Evolutionary conservation across 805 yeast species (phyloP).

Genomic region (Candida ponderosae): DNA sequence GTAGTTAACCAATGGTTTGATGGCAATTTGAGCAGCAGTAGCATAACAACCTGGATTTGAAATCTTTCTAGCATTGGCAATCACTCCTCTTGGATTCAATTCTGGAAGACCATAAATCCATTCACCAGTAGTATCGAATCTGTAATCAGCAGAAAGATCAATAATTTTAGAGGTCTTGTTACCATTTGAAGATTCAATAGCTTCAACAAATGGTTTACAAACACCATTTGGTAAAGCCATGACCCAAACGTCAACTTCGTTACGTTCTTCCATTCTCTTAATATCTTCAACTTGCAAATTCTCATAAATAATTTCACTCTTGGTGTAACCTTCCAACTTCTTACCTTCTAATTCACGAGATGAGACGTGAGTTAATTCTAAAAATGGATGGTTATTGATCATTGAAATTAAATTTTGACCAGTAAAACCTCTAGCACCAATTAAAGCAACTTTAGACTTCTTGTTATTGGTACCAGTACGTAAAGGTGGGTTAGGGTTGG

Average conservation of each 20-base stretch:
- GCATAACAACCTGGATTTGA: conserved; percentile 99
- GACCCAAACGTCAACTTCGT: conserved; percentile 92
- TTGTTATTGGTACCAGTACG: conserved; percentile 53
- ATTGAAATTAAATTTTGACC: conserved; percentile 88
- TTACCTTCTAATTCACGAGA: conserved; percentile 92
- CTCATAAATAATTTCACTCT: conserved; percentile 70
- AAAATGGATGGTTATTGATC: conserved; percentile 79
- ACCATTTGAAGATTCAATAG: conserved; percentile 56
- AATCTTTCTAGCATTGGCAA: conserved; percentile 69
- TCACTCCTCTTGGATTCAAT: conserved; percentile 57
- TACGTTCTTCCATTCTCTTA: conserved; percentile 61
- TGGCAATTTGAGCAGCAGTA: conserved; percentile 93
- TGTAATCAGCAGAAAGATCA: conserved; percentile 91
- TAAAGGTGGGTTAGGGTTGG: conserved; percentile 69
- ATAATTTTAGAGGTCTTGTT: conserved; percentile 70
- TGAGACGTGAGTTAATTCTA: conserved; percentile 88
- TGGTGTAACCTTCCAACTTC: conserved; percentile 80
- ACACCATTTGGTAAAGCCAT: conserved; percentile 99
- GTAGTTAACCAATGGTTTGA: conserved; percentile 74
- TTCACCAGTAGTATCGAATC: conserved; percentile 81
- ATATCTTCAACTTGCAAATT: conserved; percentile 87
- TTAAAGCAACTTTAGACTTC: conserved; percentile 75
- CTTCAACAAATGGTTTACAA: conserved; percentile 80
- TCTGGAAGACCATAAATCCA: conserved; percentile 98
- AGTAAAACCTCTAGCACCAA: conserved; percentile 97